phyloP scores from a whole-genome alignment of 2,329 filamentous ascomycete genomes.

The Zalaria sp. region DNA sequence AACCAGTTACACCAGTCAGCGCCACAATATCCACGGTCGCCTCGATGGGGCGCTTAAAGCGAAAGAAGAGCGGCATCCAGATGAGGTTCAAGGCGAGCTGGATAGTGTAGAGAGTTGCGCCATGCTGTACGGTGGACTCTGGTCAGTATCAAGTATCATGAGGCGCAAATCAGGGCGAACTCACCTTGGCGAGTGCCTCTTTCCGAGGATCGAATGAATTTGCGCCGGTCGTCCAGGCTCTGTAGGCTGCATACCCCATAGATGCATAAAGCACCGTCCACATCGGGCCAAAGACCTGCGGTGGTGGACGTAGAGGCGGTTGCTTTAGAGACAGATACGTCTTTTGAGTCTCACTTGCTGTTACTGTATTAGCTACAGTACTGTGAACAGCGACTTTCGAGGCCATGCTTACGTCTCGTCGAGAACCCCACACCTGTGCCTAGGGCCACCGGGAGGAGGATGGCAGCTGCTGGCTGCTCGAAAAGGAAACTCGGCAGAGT shows the following conservation, averaged over 20 bases:
- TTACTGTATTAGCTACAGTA: background rate
- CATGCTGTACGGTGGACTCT: constrained; percentile 25
- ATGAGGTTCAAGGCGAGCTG: constrained; percentile 74
- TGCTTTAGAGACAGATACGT: constrained; percentile 55
- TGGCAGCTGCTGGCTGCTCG: constrained; percentile 54
- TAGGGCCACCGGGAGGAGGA: constrained; percentile 60
- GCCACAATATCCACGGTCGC: constrained; percentile 64
- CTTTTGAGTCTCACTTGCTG: constrained; percentile 43
- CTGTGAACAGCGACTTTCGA: background rate
- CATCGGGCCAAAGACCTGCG: constrained; percentile 43
- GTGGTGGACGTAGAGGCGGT: constrained; percentile 38
- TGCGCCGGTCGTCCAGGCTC: constrained; percentile 52
- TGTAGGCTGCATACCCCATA: constrained; percentile 84
- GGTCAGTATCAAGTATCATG: background rate
- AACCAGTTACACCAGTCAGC: constrained; percentile 57
- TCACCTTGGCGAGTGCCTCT: constrained; percentile 43
- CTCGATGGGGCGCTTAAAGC: constrained; percentile 54
- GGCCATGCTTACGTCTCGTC: constrained; percentile 42
- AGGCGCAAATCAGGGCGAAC: constrained; percentile 1
- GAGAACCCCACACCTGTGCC: constrained; percentile 62
- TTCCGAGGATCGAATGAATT: constrained; percentile 41
- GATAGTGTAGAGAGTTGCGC: constrained; percentile 68
- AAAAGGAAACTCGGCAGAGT: constrained; percentile 62
- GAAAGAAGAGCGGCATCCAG: constrained; percentile 92
- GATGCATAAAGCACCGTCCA: constrained; percentile 47